A percentile compares a stretch with the other conserved stretches of the same genome.
These are phyloP conservation scores for Hawksworthiomyces lignivorus DNA, from an alignment of 2,329 filamentous ascomycete species.

Conservation along the genomic window DNA sequence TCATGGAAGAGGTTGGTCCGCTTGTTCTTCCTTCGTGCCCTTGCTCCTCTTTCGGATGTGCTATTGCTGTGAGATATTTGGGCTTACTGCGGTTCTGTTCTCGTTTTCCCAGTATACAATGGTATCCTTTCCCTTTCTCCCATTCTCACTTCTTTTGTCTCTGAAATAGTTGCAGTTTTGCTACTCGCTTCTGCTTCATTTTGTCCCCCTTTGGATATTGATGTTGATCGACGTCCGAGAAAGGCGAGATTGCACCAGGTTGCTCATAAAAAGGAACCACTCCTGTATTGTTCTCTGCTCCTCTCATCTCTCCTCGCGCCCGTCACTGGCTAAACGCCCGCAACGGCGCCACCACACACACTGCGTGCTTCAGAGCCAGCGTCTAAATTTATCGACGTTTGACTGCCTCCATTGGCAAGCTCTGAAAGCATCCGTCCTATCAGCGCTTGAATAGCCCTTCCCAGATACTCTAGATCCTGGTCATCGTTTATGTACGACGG, in stretches of 20 bases:
- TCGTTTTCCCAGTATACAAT: too few relatives aligned
- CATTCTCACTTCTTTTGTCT: too few relatives aligned
- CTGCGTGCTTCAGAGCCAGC: conserved; percentile 23
- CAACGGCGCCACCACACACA: conserved; percentile 27
- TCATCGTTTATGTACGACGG: conserved; percentile 25
- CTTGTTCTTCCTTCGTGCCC: too few relatives aligned
- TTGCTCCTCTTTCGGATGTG: too few relatives aligned
- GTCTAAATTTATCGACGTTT: conserved; percentile 37
- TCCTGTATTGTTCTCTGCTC: neutral
- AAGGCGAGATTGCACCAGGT: neutral
- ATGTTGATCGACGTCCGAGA: too few relatives aligned
- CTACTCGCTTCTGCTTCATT: too few relatives aligned
- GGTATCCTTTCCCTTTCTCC: too few relatives aligned
- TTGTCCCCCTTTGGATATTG: too few relatives aligned
- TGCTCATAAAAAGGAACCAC: neutral
- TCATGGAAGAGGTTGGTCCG: too few relatives aligned
- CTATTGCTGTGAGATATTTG: too few relatives aligned
- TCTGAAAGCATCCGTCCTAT: conserved; percentile 28
- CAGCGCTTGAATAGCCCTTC: conserved; percentile 26
- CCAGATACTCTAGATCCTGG: conserved; percentile 28
- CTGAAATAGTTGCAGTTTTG: too few relatives aligned
- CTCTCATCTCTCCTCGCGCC: conserved; percentile 15
- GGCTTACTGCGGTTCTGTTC: too few relatives aligned
- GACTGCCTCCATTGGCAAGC: conserved; percentile 31
- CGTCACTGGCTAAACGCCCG: conserved; percentile 13